Evolutionary conservation across 1,284 basidiomycete species (phyloP), one percentile per base, ranked within the genome.

Genomic region (Baeospora myosura): DNA sequence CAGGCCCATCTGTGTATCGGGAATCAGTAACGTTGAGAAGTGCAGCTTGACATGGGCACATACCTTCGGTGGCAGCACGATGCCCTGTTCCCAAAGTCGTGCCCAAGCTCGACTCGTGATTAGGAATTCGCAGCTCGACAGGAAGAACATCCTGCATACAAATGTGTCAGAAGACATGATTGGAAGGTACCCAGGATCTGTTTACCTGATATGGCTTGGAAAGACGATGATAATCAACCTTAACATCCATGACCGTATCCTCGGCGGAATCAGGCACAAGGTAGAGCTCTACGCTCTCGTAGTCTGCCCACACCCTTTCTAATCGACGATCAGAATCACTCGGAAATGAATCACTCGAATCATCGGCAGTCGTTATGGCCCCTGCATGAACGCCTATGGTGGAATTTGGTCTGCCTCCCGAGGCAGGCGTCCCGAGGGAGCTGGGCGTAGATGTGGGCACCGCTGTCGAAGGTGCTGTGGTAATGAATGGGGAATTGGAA

Each of bases 281-380:
- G 51, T 84, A 83, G 0, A 79, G 75, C 52, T 86, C 82, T 16
- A 90, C 68, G 49, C 79, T 81, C 45, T 86, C 81, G 55, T 86
- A 90, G 51, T 92, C 88, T 5, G 71, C 74, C 87, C 87, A 91
- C 1, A 93, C 66, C 38, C 78, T 68, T 49, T 87, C 83, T 55
- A 92, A 68, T 49, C 83, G 69, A 44, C 79, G 74, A 57, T 93
- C 89, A 11, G 87, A 86, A 49, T 89, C 87, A 46, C 73, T 82
- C 0, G 85, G 79, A 0, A 86, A 59, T n/a, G 69, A 58, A 29
- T 78, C 72, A 12, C 49, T 52, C 2, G 57, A 48, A 10, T 53
- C 48, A 25, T 63, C 62, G 10, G 50, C 47, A 1, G 51, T 44
- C 7, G 52, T 47, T 32, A 48, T 39, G 22, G 51, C 42, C 47